Conservation (phyloP, 2,329 filamentous ascomycete genomes). For the Fusarium ramigenum region DNA sequence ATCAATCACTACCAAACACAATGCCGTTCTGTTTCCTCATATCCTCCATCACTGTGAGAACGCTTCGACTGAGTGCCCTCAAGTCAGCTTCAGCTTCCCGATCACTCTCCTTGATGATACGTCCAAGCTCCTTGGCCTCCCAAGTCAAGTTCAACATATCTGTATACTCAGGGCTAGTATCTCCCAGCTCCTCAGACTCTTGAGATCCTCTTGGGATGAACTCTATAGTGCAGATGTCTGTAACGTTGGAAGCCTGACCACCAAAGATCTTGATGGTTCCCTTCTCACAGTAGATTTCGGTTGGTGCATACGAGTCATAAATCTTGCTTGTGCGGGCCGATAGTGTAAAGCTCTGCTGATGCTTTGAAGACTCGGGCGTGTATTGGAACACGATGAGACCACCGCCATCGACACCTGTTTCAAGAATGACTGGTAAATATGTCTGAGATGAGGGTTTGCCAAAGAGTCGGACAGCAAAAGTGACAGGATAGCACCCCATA, state of each 20-base stretch:
- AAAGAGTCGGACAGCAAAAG: conserved; percentile 27
- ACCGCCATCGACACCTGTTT: conserved; percentile 21
- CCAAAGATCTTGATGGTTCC: conserved; percentile 28
- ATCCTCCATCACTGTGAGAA: conserved; percentile 23
- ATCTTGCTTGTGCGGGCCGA: conserved; percentile 27
- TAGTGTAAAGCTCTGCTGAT: conserved; percentile 19
- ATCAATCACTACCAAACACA: conserved; percentile 20
- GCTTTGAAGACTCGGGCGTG: conserved; percentile 11
- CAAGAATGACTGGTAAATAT: conserved; percentile 13
- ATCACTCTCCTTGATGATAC: conserved; percentile 20
- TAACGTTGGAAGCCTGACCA: conserved; percentile 17
- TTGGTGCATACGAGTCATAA: conserved; percentile 26
- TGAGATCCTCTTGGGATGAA: conserved; percentile 22
- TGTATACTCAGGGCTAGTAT: conserved; percentile 17
- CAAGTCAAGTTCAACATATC: conserved; percentile 31
- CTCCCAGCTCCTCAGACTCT: conserved; percentile 15
- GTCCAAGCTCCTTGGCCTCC: conserved; percentile 30
- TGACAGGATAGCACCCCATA: conserved; percentile 35
- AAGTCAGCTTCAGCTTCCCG: conserved; percentile 12
- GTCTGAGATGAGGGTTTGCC: conserved; percentile 15
- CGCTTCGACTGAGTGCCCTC: conserved; percentile 11
- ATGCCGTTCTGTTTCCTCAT: conserved; percentile 25
- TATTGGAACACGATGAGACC: conserved; percentile 25
- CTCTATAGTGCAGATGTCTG: conserved; percentile 22
- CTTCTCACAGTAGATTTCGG: conserved; percentile 34